Base-by-base conservation (phyloP, 2,329 filamentous ascomycete genomes). In the Biscogniauxia mediterranea region DNA sequence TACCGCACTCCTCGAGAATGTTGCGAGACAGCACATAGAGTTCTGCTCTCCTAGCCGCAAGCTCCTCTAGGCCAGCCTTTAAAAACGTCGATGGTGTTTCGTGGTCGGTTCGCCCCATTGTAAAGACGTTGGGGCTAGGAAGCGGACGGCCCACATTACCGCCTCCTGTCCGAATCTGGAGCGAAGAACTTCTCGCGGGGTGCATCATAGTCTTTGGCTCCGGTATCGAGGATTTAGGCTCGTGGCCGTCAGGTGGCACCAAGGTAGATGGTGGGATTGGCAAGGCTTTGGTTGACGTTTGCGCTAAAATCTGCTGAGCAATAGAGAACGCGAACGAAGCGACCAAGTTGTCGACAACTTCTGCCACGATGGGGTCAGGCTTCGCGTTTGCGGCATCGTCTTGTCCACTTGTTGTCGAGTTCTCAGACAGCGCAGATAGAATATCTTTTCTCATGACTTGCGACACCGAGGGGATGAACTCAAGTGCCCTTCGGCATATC, bases 1-100 rank as follows among this genome's bases (percentile, higher is more conserved):
- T 86, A 1, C 91, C 93, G 54, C 92, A 78, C 55, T 88, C 84
- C 69, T 94, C 89, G 0, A 98, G 80, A 5, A 95, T 85, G 64
- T 91, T 92, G 59, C 94, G 84, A 8, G 92, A 93, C 50, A 97
- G 78, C 59, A 91, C 80, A 63, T 92, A 89, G 2, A 98, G 81
- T 70, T 97, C 92, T 5, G 92, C 94, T 69, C 94, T 85, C 62
- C 88, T 87, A 52, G 91, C 91, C 42, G 93, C 91, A 23, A 98
- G 80, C 58, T 96, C 90, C 71, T 96, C 90, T 0, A 93, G 79
- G 0, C 94, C 93, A 6, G 78, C 70, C 63, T 87, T 88, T 17
- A 84, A 75, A 59, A 87, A 85, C 0, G 81, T 80, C 1, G 80
- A 76, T 4, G 78, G 76, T 19, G 78, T 64, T 56, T 86, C 77